These are phyloP conservation scores for Glycine latifolia DNA, from an alignment of 306 rosid genomes.

Conservation along the genomic window DNA sequence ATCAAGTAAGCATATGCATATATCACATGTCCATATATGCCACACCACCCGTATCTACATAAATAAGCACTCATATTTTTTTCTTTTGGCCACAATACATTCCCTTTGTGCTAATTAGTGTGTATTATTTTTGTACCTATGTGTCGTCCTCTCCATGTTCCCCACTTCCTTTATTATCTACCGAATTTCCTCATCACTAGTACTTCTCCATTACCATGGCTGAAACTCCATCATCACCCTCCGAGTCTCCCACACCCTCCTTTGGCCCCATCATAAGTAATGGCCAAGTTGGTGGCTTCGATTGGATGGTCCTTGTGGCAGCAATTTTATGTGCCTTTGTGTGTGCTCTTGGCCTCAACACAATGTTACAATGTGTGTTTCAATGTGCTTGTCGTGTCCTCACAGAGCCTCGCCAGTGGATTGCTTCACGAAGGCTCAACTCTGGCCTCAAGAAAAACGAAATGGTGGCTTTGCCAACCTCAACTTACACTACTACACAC, in stretches of 20 bases:
- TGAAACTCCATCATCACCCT: not conserved
- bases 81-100: slow-evolving; percentile 13
- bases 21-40: not conserved
- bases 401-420: slow-evolving; percentile 63
- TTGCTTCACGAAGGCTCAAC: slow-evolving; percentile 61
- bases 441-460: slow-evolving; percentile 77
- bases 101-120: not conserved
- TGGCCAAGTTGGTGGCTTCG: not conserved
- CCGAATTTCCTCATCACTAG: not conserved
- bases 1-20: slow-evolving; percentile 58
- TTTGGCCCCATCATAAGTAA: not conserved
- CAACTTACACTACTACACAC: slow-evolving; percentile 43
- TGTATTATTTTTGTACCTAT: not conserved
- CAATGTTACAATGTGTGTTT: slow-evolving; percentile 71
- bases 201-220: slow-evolving; percentile 49
- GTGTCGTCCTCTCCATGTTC: slow-evolving; percentile 26
- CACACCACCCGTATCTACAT: slow-evolving; percentile 18
- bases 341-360: slow-evolving; percentile 82
- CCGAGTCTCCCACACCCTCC: slow-evolving; percentile 48
- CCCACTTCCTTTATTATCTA: slow-evolving; percentile 20
- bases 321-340: slow-evolving; percentile 73
- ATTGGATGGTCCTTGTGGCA: slow-evolving; percentile 63
- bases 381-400: slow-evolving; percentile 63
- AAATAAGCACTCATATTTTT: not conserved
- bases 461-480: slow-evolving; percentile 74